Base-by-base conservation (phyloP, 2,329 filamentous ascomycete genomes). In the Ophiostoma ulmi region DNA sequence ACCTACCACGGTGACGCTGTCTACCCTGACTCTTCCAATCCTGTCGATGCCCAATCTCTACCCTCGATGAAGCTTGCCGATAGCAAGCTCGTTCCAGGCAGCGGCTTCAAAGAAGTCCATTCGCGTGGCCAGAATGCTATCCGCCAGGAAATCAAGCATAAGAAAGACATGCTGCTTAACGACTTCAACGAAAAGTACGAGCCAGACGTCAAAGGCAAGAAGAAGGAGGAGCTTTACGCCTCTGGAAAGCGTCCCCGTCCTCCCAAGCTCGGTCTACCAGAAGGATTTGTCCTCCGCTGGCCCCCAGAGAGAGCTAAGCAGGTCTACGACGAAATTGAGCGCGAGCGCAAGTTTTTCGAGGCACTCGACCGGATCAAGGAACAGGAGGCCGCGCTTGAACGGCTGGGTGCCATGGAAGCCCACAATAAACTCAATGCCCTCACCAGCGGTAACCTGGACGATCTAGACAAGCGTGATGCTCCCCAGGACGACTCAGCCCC, bases 11-110 rank as follows among this genome's bases (percentile, higher is more conserved):
- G n/a, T 48, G n/a, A 38, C 38, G 44, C 71, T 11, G 38, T 22
- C 31, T 70, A 61, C 20, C 71, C 69, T 17, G 66, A 35, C 36
- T 67, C 64, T 22, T 17, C 10, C 71, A 35, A 58, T 26, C 35
- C 74, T 71, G 64, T 78, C 74, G 61, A 75, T 76, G 70, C 74
- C 26, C 55, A 36, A 26, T 58, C 35, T 75, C 26, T 55, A 2
- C 66, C 69, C 3, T 72, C 71, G 67, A 44, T 70, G 17, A 8
- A 67, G 39, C 13, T 13, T 2, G 65, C 38, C 10, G n/a, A 48
- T 14, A 48, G n/a, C 26, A 41, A 48, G n/a, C 38, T 67, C 5
- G 64, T 67, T 8, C 17, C 64, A 13, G 10, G 20, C 22, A 3
- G 8, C 7, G 55, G 41, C 31, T 72, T 72, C 65, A 5, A 65